Evolutionary conservation across 441 rosid genomes (phyloP), one percentile per base, ranked within the genome.

Genomic region (Lepidium campestre): DNA sequence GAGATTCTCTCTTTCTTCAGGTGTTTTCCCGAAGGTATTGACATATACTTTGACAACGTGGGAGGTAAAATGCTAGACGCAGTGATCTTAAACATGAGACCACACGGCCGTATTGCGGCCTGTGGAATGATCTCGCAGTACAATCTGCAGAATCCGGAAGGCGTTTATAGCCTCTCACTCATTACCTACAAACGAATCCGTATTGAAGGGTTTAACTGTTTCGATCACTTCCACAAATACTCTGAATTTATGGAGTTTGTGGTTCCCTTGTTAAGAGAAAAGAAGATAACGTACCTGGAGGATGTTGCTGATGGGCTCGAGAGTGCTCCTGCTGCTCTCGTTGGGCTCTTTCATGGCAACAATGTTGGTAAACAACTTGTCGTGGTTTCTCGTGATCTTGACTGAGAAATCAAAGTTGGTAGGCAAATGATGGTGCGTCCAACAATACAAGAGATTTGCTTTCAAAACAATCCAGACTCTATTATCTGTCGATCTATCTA

Each of bases 81-180:
- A 13, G 85, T 81, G 64, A 79, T 83, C 36, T 60, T 72, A 44
- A 81, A 85, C 80, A 83, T 83, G 86, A 78, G 77, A 44, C 12
- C 36, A 10, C 58, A 31, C 2, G 88, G 87, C 2, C 78, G 86
- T 1, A 70, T 85, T 1, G 74, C 82, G 0, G 67, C 71, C 0
- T 83, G 86, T 5, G 86, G 90, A 19, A 80, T 83, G 86, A 77
- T 85, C 57, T 83, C 90, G 0, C 87, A 85, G 40, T 85, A 81
- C 70, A 78, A 83, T 54, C 66, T 72, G 3, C 78, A 77, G 15
- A 55, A 62, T 13, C 83, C 68, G 1, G 83, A 83, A 42, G 85
- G 83, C 2, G 67, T 81, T 15, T 50, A 46, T 62, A 75, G 82
- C 35, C 42, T 85, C 31, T 34, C 65, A 46, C n/a, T 52, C 2